Base-by-base conservation (phyloP, 2,329 filamentous ascomycete genomes). In the Stagonosporopsis tanaceti region DNA sequence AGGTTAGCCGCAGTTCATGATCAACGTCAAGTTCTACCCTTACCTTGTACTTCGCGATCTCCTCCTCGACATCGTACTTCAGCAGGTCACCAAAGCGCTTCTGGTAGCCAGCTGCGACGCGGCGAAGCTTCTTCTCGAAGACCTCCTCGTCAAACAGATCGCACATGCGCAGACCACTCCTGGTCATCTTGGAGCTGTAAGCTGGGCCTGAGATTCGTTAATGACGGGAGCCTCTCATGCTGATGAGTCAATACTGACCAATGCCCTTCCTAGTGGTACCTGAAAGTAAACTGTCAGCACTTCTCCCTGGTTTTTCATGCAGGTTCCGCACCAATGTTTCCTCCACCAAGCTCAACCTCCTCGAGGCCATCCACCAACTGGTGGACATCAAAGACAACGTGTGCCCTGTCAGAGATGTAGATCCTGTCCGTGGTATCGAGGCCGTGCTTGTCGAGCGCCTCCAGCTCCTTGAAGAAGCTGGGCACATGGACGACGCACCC, bases 401-500 rank as follows among this genome's bases (percentile, higher is more conserved):
- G 85, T 62, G 83, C 84, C 47, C 87, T 79, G 71, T 89, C 86
- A 59, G 82, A 85, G 70, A 91, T 84, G 69, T 86, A 84, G 65
- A 91, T 85, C 56, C 87, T 80, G 50, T 84, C 81, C 53, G 81
- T 80, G 20, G 82, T 85, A 61, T 84, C 77, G 58, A 89, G 77
- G 11, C 87, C 87, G 70, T 89, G 85, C 52, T 80, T 80, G 66
- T 89, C 83, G 25, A 89, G 75, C 15, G 80, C 82, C 57, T 82
- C 78, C 42, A 90, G 79, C 74, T 90, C 88, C 64, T 84, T 82
- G 81, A 89, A 89, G 79, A 90, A 89, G 51, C 81, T 80, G 20
- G 86, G 85, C 53, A 89, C 82, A 75, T 91, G 85, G 64, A 91
- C 87, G 58, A 91, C 89, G 46, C 87, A 89, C 58, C 89, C 74